Conservation (phyloP, 768 basidiomycete species). For the Cystobasidium ongulense region DNA sequence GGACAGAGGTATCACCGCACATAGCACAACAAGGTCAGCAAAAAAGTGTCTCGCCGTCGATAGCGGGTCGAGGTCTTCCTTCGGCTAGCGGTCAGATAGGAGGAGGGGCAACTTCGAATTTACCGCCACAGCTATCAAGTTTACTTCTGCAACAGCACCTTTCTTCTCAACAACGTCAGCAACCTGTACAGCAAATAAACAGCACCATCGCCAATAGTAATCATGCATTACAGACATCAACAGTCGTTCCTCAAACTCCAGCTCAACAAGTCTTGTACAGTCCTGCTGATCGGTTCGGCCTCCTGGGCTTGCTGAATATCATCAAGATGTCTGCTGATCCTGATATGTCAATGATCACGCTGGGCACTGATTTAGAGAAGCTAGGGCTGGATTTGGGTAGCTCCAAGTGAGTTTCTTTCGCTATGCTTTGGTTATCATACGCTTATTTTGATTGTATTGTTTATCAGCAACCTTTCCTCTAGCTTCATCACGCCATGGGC, state of each 20-base stretch:
- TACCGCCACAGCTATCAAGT: conserved; percentile 20
- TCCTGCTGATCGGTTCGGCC: conserved; percentile 91
- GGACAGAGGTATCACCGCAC: background rate
- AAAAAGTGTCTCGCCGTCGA: background rate
- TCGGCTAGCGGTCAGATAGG: background rate
- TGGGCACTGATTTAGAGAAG: conserved; percentile 84
- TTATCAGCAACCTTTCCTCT: conserved; percentile 44
- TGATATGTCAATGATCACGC: conserved; percentile 69
- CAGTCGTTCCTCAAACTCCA: conserved; percentile 47
- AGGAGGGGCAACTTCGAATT: background rate
- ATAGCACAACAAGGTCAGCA: background rate
- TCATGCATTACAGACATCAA: background rate
- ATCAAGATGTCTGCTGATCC: conserved; percentile 73
- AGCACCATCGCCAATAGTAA: background rate
- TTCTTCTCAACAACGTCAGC: conserved; percentile 12
- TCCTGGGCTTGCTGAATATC: conserved; percentile 73
- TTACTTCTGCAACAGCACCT: conserved; percentile 27
- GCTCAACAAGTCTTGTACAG: conserved; percentile 86
- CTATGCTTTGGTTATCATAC: background rate
- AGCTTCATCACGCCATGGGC: conserved; percentile 96
- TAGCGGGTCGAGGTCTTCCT: background rate
- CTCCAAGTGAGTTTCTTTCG: conserved; percentile 35
- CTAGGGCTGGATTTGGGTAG: conserved; percentile 84
- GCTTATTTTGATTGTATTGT: background rate
- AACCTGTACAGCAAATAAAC: background rate